Evolutionary conservation across 2,329 filamentous ascomycete genomes (phyloP).

Genomic region (Lecanosticta acicola): DNA sequence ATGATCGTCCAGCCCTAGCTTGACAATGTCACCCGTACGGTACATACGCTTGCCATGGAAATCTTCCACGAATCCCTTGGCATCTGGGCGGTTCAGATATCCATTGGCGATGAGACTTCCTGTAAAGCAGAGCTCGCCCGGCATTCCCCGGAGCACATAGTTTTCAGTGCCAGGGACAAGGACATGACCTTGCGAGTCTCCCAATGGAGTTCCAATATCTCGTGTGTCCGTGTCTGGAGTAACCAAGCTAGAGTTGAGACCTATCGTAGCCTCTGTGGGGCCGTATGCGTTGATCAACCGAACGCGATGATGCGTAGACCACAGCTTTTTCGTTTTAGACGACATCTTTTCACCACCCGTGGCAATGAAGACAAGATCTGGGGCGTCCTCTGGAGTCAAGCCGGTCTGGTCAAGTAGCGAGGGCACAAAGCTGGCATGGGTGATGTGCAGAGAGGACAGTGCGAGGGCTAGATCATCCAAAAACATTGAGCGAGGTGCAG

Average conservation of each 20-base stretch:
- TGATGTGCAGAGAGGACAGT: conserved; percentile 9
- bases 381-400: conserved; percentile 10
- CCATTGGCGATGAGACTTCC: conserved; percentile 18
- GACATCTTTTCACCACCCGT: conserved; percentile 22
- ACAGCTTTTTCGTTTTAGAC: conserved; percentile 16
- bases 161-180: conserved; percentile 10
- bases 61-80: conserved; percentile 13
- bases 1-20: conserved; percentile 16
- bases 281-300: conserved; percentile 20
- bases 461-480: conserved; percentile 12
- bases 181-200: conserved; percentile 15
- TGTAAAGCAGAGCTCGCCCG: conserved; percentile 17
- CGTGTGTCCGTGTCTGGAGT: conserved; percentile 10
- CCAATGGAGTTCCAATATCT: conserved; percentile 12
- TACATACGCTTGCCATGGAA: conserved; percentile 12
- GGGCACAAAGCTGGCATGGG: conserved; percentile 13
- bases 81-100: conserved; percentile 17
- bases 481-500: conserved; percentile 10
- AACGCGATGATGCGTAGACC: conserved; percentile 11
- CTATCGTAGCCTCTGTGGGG: conserved; percentile 17
- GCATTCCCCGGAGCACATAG: conserved; percentile 13
- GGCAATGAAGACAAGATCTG: conserved; percentile 11
- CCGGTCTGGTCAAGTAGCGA: conserved; percentile 14
- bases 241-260: conserved; percentile 7
- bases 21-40: conserved; percentile 22